Percentiles rank a stretch among this genome's conserved stretches.
phyloP scores from a whole-genome alignment of 305 asterid species.

The Solanum aculeatissimum region DNA sequence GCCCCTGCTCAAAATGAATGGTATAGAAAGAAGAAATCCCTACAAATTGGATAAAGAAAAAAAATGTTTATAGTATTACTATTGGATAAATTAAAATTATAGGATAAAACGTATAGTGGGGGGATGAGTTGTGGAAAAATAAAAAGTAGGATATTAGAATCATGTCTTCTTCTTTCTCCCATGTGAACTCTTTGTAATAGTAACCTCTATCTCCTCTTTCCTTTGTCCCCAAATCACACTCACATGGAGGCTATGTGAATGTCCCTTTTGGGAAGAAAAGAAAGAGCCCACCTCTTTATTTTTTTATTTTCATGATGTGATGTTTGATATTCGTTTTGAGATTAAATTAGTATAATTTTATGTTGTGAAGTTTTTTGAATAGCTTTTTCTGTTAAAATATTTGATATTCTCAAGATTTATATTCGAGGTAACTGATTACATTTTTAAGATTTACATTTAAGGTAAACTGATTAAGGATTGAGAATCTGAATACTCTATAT shows the following conservation, averaged over 20 bases:
- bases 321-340: background rate
- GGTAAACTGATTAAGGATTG: background rate
- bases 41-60: background rate
- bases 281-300: background rate
- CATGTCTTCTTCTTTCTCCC: constrained; percentile 28
- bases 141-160: constrained; percentile 28
- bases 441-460: background rate
- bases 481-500: background rate
- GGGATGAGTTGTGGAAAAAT: constrained; percentile 27
- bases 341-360: background rate
- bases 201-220: constrained; percentile 31
- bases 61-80: background rate
- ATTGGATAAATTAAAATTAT: background rate
- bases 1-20: background rate
- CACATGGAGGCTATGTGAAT: constrained; percentile 35
- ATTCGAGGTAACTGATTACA: background rate
- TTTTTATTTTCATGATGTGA: background rate
- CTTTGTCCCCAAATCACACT: constrained; percentile 43
- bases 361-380: background rate
- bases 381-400: background rate
- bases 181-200: constrained; percentile 43
- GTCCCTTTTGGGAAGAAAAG: constrained; percentile 6
- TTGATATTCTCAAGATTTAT: background rate
- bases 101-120: background rate
- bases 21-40: background rate